These are phyloP conservation scores for Skeletonema marinoi DNA, from an alignment of 108 stramenopile genomes.

Conservation along the genomic window DNA sequence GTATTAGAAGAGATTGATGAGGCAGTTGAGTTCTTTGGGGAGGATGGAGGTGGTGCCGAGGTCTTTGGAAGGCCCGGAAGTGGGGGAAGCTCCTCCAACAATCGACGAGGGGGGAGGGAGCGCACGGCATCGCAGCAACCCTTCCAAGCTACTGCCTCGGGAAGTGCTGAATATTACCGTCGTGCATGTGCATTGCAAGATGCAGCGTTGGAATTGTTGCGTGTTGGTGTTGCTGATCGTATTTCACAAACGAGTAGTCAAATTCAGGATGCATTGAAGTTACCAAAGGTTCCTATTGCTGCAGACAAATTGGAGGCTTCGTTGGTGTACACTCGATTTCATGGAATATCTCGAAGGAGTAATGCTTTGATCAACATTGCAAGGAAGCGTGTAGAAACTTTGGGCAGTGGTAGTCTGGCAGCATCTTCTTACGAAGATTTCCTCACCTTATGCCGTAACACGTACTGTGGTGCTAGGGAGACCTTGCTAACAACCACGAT, in stretches of 20 bases:
- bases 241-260: slow-evolving; percentile 69
- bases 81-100: not conserved
- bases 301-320: slow-evolving; percentile 88
- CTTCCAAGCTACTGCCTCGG: slow-evolving; percentile 37
- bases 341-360: slow-evolving; percentile 84
- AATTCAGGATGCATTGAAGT: slow-evolving; percentile 64
- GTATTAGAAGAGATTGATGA: slow-evolving; percentile 78
- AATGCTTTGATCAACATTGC: slow-evolving; percentile 72
- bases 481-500: slow-evolving; percentile 66
- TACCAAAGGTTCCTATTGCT: slow-evolving; percentile 61
- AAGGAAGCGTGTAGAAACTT: slow-evolving; percentile 61
- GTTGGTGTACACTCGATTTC: slow-evolving; percentile 85
- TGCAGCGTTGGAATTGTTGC: slow-evolving; percentile 75
- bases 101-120: not conserved
- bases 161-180: slow-evolving; percentile 79
- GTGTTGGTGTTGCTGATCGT: slow-evolving; percentile 84
- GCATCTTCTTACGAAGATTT: slow-evolving; percentile 69
- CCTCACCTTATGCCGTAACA: slow-evolving; percentile 70
- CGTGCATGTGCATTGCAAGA: slow-evolving; percentile 84
- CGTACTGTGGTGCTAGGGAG: slow-evolving; percentile 74
- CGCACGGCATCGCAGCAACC: not conserved
- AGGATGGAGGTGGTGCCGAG: slow-evolving; percentile 55
- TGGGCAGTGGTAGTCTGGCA: slow-evolving; percentile 32
- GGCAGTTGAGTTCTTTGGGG: slow-evolving; percentile 79
- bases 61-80: slow-evolving; percentile 37